phyloP scores from a whole-genome alignment of 139 green algal species.

The Monoraphidium neglectum region DNA sequence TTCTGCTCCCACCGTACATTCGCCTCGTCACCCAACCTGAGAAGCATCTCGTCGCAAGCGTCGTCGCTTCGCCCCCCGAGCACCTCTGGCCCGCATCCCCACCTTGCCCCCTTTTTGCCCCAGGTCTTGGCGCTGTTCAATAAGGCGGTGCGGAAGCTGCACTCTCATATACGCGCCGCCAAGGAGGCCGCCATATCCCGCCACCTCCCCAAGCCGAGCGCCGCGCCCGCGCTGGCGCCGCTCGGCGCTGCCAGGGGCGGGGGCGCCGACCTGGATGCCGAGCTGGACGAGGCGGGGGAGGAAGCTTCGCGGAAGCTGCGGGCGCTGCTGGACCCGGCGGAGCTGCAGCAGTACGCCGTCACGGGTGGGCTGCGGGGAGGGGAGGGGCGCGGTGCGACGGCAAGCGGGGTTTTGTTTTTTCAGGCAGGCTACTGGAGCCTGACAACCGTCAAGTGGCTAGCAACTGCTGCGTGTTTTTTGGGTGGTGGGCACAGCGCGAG shows the following conservation, averaged over 20 bases:
- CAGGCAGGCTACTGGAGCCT: neutral
- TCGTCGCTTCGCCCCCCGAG: too few relatives aligned
- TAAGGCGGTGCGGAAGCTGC: constrained; percentile 91
- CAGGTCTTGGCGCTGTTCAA: constrained; percentile 96
- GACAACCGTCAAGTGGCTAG: neutral
- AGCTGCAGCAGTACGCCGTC: constrained; percentile 76
- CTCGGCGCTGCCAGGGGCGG: constrained; percentile 43
- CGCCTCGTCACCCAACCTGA: too few relatives aligned
- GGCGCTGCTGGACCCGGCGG: constrained; percentile 56
- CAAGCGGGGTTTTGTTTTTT: neutral
- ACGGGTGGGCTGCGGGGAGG: constrained; percentile 2
- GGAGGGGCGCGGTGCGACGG: neutral
- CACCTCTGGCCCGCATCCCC: too few relatives aligned
- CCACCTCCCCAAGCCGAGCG: constrained; percentile 54
- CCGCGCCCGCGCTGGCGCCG: neutral
- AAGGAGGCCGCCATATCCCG: constrained; percentile 74
- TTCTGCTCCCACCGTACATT: too few relatives aligned
- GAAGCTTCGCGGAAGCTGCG: constrained; percentile 29
- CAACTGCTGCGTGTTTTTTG: neutral
- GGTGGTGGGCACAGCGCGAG: neutral
- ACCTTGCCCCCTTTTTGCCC: neutral
- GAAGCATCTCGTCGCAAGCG: too few relatives aligned
- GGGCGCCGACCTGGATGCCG: constrained; percentile 66
- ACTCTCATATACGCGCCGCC: constrained; percentile 64
- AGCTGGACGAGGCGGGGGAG: constrained; percentile 82